phyloP scores from a whole-genome alignment of 768 basidiomycete species.

The Hericium alpestre region DNA sequence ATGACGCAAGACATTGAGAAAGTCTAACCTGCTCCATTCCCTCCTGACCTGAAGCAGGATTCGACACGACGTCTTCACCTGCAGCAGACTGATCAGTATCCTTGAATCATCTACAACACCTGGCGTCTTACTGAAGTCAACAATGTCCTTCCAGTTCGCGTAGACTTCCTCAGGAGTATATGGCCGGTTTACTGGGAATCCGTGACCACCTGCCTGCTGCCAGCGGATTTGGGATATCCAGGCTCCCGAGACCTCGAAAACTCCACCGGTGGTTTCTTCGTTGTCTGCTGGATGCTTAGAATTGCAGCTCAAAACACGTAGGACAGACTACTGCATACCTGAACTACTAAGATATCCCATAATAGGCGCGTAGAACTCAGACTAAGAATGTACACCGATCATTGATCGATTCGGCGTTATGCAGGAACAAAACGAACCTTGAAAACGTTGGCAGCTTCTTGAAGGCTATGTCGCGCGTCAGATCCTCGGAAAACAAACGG shows the following conservation, averaged over 20 bases:
- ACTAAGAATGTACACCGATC: conserved; percentile 29
- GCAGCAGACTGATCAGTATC: conserved; percentile 5
- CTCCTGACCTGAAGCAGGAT: conserved; percentile 68
- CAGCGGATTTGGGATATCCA: conserved; percentile 90
- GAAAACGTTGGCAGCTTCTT: conserved; percentile 82
- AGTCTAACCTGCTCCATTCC: conserved; percentile 56
- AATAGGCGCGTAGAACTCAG: conserved; percentile 86
- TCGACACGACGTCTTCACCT: conserved; percentile 77
- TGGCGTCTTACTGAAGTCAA: conserved; percentile 58
- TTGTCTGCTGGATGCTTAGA: conserved; percentile 37
- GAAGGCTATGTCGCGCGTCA: conserved; percentile 37
- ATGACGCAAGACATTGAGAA: neutral
- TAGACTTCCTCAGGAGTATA: conserved; percentile 75
- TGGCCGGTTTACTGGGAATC: conserved; percentile 71
- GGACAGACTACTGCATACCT: conserved; percentile 24
- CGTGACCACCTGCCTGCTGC: conserved; percentile 81
- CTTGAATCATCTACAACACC: neutral
- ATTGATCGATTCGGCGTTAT: neutral
- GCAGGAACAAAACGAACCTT: conserved; percentile 40
- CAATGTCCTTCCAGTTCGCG: conserved; percentile 74
- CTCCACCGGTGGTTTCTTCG: conserved; percentile 51
- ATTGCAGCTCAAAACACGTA: neutral
- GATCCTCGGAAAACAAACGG: conserved; percentile 25
- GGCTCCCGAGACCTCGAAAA: conserved; percentile 86
- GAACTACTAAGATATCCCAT: conserved; percentile 84